Base-by-base conservation (phyloP, 2,329 filamentous ascomycete genomes). In the Sphaerulina populicola region DNA sequence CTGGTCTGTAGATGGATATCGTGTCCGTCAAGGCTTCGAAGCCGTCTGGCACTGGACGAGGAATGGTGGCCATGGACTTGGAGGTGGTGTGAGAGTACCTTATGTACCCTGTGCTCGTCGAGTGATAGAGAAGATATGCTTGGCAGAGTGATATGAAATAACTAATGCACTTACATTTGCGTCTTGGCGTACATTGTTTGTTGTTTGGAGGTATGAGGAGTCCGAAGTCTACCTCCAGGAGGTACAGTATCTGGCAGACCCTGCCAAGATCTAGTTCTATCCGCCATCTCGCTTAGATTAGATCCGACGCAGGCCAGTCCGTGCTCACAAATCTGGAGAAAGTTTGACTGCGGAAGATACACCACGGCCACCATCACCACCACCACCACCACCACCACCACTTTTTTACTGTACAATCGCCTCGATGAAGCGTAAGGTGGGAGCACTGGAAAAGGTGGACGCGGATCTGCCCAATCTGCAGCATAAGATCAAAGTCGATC, bases 391-490 rank as follows among this genome's bases (percentile, higher is more conserved):
- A 27, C 2, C 38, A 48, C 11, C 15, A 21, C 2, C n/a, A 2
- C 15, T 18, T 3, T 0, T 18, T 0, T 18, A 18, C 15, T 2
- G n/a, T 14, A 38, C 9, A 7, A n/a, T 40, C 14, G 10, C 6
- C 47, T 93, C 88, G 82, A 86, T 82, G 54, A 95, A 95, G 73
- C 80, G 89, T 69, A 94, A 93, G 74, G 79, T 95, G 53, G 88
- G 86, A 50, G 90, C 90, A 55, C 82, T 96, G 70, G 90, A 96
- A 73, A 96, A 96, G 78, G 82, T 95, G 61, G 90, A 96, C 67
- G 90, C 89, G 31, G 88, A 94, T 71, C 75, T 94, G 78, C 83
- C 88, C 57, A 93, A 85, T 71, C 74, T 96, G 46, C 89, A 94
- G 68, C 88, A 94, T 75, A 95, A 94, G 73, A 89, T 95, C 66